phyloP scores from a whole-genome alignment of 2,329 filamentous ascomycete genomes.

The Penicillium psychrosexuale region DNA sequence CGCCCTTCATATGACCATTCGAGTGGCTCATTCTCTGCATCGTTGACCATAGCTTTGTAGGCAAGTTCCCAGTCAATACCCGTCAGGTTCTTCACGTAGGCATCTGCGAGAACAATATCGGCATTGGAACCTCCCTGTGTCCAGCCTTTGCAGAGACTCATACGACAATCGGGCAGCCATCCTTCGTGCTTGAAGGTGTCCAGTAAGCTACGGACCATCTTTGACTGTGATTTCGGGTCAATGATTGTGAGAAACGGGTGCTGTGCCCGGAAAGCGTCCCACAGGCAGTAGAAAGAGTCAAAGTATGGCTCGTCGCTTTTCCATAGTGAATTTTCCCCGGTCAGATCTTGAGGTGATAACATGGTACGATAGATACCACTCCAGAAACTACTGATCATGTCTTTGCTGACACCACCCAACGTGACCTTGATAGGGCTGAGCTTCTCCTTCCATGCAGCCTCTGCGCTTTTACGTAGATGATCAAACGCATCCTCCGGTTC shows the following conservation, averaged over 20 bases:
- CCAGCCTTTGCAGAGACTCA: slow-evolving; percentile 34
- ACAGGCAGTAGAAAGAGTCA: slow-evolving; percentile 60
- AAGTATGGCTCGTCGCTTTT: slow-evolving; percentile 63
- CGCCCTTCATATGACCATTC: slow-evolving; percentile 67
- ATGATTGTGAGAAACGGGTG: slow-evolving; percentile 29
- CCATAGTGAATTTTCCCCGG: slow-evolving; percentile 67
- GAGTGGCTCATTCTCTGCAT: slow-evolving; percentile 65
- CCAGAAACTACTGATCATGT: slow-evolving; percentile 58
- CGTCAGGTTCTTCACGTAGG: slow-evolving; percentile 61
- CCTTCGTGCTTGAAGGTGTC: slow-evolving; percentile 32
- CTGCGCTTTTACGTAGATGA: slow-evolving; percentile 43
- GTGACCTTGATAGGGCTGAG: slow-evolving; percentile 56
- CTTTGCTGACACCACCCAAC: slow-evolving; percentile 50
- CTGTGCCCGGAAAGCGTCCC: slow-evolving; percentile 24
- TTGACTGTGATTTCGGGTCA: slow-evolving; percentile 26
- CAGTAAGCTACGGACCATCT: slow-evolving; percentile 29
- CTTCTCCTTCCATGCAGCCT: slow-evolving; percentile 57
- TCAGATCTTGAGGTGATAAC: slow-evolving; percentile 68
- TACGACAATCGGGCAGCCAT: slow-evolving; percentile 33
- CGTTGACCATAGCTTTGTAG: slow-evolving; percentile 65
- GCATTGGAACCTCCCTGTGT: slow-evolving; percentile 50
- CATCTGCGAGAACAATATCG: slow-evolving; percentile 64
- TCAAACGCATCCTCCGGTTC: slow-evolving; percentile 46
- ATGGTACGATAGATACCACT: slow-evolving; percentile 66
- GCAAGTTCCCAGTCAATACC: slow-evolving; percentile 65